Conservation (phyloP, 78 protist species). For the Diacronema lutheri region DNA sequence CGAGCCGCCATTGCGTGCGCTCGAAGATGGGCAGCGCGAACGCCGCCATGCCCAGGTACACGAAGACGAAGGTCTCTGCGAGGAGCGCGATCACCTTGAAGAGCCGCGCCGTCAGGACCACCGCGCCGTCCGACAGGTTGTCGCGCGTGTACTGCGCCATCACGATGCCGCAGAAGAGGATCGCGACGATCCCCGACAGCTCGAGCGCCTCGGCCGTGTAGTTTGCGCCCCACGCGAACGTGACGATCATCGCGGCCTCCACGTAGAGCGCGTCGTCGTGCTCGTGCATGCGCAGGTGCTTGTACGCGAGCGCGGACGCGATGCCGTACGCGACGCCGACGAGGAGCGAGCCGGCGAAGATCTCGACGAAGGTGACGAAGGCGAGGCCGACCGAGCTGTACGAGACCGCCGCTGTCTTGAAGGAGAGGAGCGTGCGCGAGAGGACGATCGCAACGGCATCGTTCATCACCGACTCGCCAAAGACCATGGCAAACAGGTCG, state of each 20-base stretch:
- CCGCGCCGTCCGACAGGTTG: background rate
- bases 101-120: background rate
- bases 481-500: slow-evolving; percentile 27
- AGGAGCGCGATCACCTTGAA: background rate
- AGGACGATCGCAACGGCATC: slow-evolving; percentile 48
- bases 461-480: slow-evolving; percentile 52
- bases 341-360: background rate
- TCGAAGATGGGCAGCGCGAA: background rate
- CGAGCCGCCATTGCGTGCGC: background rate
- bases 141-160: background rate
- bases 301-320: background rate
- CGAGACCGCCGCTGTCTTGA: background rate
- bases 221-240: background rate
- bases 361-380: background rate
- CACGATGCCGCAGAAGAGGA: slow-evolving; percentile 6
- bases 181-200: slow-evolving; percentile 23
- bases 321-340: background rate
- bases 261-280: background rate
- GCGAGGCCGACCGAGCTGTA: background rate
- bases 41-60: background rate
- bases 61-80: background rate
- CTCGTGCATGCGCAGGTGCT: background rate
- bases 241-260: background rate
- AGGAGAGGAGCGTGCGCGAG: background rate
- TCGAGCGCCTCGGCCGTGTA: background rate